Percentiles rank a stretch among this genome's conserved stretches.
phyloP scores from a whole-genome alignment of 2,329 filamentous ascomycete species.

The Graphilbum ipis-grandicollis region DNA sequence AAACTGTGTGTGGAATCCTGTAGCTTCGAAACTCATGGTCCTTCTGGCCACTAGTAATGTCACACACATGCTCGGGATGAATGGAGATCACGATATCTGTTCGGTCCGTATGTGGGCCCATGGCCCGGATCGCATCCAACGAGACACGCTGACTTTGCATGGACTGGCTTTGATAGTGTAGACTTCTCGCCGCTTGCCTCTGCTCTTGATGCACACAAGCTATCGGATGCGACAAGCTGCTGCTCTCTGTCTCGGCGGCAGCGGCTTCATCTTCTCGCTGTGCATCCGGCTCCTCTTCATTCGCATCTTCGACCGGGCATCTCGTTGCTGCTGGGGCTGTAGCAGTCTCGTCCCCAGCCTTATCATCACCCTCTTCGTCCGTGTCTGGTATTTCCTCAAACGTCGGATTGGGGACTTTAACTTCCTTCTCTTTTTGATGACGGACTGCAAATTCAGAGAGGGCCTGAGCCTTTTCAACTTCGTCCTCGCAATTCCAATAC shows the following conservation, averaged over 20 bases:
- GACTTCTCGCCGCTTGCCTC: background rate
- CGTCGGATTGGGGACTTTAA: no score
- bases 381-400: conserved; percentile 31
- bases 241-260: background rate
- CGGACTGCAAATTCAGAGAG: no score
- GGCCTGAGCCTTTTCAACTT: no score
- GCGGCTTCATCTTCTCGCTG: background rate
- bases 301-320: no score
- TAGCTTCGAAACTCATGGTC: conserved; percentile 39
- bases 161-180: background rate
- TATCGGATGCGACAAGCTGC: no score
- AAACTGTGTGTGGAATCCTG: conserved; percentile 34
- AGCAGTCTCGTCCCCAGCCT: background rate
- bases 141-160: conserved; percentile 34
- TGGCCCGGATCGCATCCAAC: conserved; percentile 26
- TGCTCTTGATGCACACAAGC: no score
- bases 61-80: conserved; percentile 24
- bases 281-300: no score
- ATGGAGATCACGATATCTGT: conserved; percentile 39
- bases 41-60: conserved; percentile 30
- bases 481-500: no score
- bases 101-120: conserved; percentile 28
- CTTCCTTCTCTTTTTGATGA: no score
- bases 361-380: conserved; percentile 20
- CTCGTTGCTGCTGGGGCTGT: no score